These are phyloP conservation scores for Angophora floribunda DNA, from an alignment of 345 rosid genomes.

Conservation along the genomic window DNA sequence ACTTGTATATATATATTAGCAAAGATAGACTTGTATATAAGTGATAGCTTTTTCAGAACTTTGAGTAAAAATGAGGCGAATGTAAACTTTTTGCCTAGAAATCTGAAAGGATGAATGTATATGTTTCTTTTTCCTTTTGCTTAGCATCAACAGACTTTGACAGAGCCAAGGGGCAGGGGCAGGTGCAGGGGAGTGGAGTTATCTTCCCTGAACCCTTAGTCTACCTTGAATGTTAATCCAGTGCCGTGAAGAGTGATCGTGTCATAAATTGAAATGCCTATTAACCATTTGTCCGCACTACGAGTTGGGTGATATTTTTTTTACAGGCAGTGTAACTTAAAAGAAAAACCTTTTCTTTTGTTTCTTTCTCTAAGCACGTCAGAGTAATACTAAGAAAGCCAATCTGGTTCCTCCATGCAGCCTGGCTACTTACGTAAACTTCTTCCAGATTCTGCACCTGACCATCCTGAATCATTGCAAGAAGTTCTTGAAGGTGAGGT, in stretches of 20 bases:
- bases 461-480: slow-evolving; percentile 61
- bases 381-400: neutral
- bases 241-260: neutral
- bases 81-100: neutral
- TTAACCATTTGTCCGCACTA: slow-evolving; percentile 14
- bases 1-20: neutral
- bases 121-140: neutral
- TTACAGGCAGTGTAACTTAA: neutral
- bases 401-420: slow-evolving; percentile 25
- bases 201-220: neutral
- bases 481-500: slow-evolving; percentile 72
- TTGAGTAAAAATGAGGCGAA: neutral
- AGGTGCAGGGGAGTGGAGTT: neutral
- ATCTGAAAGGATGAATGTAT: neutral
- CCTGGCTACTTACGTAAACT: slow-evolving; percentile 82
- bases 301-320: slow-evolving; percentile 11
- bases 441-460: slow-evolving; percentile 79
- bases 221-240: slow-evolving; percentile 7
- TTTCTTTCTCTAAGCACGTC: neutral
- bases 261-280: neutral
- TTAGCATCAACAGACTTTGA: neutral
- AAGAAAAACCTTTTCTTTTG: neutral
- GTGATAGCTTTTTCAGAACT: neutral
- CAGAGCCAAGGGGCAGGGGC: neutral
- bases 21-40: neutral